phyloP scores from a whole-genome alignment of 495 filamentous ascomycete species.

The Filosporella fistucella region DNA sequence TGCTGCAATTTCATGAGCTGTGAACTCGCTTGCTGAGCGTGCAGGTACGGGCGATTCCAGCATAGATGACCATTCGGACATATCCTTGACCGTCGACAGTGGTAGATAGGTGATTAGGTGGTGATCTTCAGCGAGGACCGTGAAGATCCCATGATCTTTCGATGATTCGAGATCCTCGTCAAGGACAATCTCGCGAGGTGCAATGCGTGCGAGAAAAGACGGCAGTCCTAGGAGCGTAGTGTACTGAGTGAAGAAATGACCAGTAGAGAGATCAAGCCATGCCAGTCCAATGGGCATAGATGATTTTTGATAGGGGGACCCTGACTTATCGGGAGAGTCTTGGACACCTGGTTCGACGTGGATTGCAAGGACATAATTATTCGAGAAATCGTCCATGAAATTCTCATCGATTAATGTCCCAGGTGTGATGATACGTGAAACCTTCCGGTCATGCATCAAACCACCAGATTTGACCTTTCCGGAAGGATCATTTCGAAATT shows the following conservation, averaged over 20 bases:
- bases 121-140: conserved; percentile 48
- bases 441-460: conserved; percentile 74
- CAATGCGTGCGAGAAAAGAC: conserved; percentile 75
- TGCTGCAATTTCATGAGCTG: conserved; percentile 43
- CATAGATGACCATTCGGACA: conserved; percentile 69
- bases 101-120: conserved; percentile 53
- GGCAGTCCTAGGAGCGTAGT: conserved; percentile 67
- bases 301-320: background rate
- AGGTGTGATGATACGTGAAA: conserved; percentile 85
- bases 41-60: conserved; percentile 61
- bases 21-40: conserved; percentile 34
- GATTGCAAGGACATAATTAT: conserved; percentile 85
- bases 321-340: background rate
- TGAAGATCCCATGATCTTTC: conserved; percentile 35
- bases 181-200: conserved; percentile 80
- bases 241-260: conserved; percentile 84
- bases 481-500: conserved; percentile 68
- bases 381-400: conserved; percentile 87
- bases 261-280: conserved; percentile 94
- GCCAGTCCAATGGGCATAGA: conserved; percentile 63
- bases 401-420: conserved; percentile 96
- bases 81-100: conserved; percentile 39
- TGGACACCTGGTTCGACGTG: conserved; percentile 31
- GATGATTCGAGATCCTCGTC: conserved; percentile 53
- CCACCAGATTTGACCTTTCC: conserved; percentile 67